Evolutionary conservation across 495 filamentous ascomycete species (phyloP).

Genomic region (Penicillium angulare): DNA sequence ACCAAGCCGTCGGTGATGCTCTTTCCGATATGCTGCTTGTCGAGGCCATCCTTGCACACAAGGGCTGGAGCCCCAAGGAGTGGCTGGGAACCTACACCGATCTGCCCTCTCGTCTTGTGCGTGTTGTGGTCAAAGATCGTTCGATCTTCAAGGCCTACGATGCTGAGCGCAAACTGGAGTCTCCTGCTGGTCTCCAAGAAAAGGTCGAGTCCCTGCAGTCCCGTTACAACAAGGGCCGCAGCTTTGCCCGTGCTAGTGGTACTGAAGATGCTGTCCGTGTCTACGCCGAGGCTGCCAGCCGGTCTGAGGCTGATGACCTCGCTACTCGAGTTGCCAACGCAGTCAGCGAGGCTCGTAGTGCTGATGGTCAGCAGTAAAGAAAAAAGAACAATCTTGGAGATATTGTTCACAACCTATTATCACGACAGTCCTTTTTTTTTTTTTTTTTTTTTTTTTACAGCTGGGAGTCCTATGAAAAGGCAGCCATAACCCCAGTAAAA

Average conservation of each 20-base stretch:
- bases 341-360: constrained; percentile 49
- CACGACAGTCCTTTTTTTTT: constrained; percentile 6
- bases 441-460: background rate
- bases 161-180: constrained; percentile 83
- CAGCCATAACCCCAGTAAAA: constrained; percentile 4
- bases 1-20: constrained; percentile 96
- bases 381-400: background rate
- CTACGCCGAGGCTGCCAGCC: constrained; percentile 92
- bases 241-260: constrained; percentile 88
- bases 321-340: constrained; percentile 77
- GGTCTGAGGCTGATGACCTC: constrained; percentile 80
- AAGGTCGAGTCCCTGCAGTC: constrained; percentile 83
- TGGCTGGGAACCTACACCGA: constrained; percentile 96
- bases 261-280: constrained; percentile 96
- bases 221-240: constrained; percentile 86
- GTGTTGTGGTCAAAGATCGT: constrained; percentile 85
- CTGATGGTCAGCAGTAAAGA: constrained; percentile 15
- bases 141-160: constrained; percentile 86
- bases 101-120: constrained; percentile 89
- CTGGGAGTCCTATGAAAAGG: background rate
- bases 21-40: constrained; percentile 95
- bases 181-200: constrained; percentile 72
- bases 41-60: constrained; percentile 93
- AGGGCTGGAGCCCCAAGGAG: constrained; percentile 83
- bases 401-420: background rate